Base-by-base conservation (phyloP, 78 protist species). In the Corallochytrium limacisporum region DNA sequence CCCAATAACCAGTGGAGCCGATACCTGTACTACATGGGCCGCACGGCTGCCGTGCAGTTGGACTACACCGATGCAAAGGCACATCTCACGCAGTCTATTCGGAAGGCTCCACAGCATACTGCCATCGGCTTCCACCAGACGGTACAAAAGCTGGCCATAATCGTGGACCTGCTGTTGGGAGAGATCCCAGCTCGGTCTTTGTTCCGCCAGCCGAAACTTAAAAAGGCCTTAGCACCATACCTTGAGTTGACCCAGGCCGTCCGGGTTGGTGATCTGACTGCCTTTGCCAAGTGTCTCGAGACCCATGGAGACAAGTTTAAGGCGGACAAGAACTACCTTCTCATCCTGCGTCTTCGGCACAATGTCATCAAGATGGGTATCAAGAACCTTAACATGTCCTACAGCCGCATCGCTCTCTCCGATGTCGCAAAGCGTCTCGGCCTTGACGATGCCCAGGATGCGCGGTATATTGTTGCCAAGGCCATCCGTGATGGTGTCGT, bases 321-420 rank as follows among this genome's bases (percentile, higher is more conserved):
- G 44, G 37, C 71, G n/a, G 97, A 89, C 63, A n/a, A 74, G 20
- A 87, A 80, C 4, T 55, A 35, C 65, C 49, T 26, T 3, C 48
- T 65, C 42, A 65, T 65, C 22, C 61, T 44, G 29, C 36, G 72
- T 13, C 73, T 90, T 49, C 84, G 93, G 10, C 91, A 88, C 55
- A 91, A 81, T 75, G 98, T 93, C 37, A 87, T 93, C 55, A 88
- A 88, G 79, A 81, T 90, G 4, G 98, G 98, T 24, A 74, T 93
- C 15, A 67, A 83, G 49, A 77, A 75, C 76, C 74, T 93, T 62
- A 65, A 59, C 49, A 42, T 79, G 24, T 57, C 88, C 10, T 93
- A 93, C 55, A 72, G 89, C 6, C 69, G 89, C 59, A 90, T 93
- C 33, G 65, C 93, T 7, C 70, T 88, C 15, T 39, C 16, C 8